These are phyloP conservation scores for Meyerozyma guilliermondii DNA, from an alignment of 1,139 yeast genomes.

Conservation along the genomic window DNA sequence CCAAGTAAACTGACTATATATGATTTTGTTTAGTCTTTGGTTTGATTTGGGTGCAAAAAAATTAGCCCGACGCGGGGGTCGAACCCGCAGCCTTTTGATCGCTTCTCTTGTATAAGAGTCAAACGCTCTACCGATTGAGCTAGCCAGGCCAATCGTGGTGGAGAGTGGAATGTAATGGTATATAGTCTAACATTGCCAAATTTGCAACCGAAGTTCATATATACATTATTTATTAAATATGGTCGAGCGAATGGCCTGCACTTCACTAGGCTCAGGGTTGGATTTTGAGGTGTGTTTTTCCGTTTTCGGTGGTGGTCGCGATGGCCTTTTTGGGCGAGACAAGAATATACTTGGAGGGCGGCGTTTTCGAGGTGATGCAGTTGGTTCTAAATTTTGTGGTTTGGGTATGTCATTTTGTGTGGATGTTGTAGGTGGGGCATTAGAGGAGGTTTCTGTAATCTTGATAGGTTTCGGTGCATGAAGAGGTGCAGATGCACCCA, in stretches of 20 bases:
- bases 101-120: slow-evolving; percentile 8
- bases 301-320: not conserved
- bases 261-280: not conserved
- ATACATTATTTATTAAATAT: not conserved
- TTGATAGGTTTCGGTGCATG: not conserved
- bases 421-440: too few species aligned
- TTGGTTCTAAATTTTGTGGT: too few species aligned
- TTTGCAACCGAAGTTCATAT: not conserved
- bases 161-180: not conserved
- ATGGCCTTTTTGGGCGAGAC: not conserved
- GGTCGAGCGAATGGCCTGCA: slow-evolving; percentile 1
- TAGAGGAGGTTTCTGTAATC: too few species aligned
- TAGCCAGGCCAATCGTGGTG: slow-evolving; percentile 1
- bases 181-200: too few species aligned
- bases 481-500: not conserved
- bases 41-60: not conserved
- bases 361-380: not conserved
- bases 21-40: not conserved
- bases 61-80: slow-evolving; percentile 18
- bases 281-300: not conserved
- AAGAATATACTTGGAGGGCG: not conserved
- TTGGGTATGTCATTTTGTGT: too few species aligned
- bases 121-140: slow-evolving; percentile 3
- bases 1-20: too few species aligned
- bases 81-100: slow-evolving; percentile 20